Conservation (phyloP, 805 yeast species). For the Candida pini region DNA sequence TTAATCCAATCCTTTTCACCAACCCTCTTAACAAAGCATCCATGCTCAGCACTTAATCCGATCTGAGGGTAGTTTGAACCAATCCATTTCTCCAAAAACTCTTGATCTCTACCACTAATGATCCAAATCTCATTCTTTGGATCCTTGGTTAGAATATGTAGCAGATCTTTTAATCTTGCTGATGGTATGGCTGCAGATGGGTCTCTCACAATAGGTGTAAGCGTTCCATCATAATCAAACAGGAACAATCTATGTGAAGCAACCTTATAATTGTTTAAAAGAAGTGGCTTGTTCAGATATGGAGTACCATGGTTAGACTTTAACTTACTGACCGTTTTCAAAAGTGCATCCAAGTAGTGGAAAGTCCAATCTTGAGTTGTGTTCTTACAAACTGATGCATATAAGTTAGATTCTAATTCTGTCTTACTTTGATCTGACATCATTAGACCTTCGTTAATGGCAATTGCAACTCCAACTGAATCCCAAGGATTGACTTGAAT, state of each 20-base stretch:
- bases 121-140: constrained; percentile 89
- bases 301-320: constrained; percentile 62
- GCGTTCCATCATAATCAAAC: constrained; percentile 96
- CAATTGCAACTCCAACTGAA: constrained; percentile 83
- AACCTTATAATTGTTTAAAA: constrained; percentile 51
- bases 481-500: constrained; percentile 96
- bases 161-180: constrained; percentile 53
- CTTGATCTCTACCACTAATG: constrained; percentile 92
- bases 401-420: constrained; percentile 47
- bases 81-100: constrained; percentile 81
- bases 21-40: constrained; percentile 85
- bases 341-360: constrained; percentile 43
- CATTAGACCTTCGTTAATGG: constrained; percentile 63
- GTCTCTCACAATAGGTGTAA: constrained; percentile 92
- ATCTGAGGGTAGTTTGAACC: constrained; percentile 58
- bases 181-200: constrained; percentile 99
- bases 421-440: constrained; percentile 44
- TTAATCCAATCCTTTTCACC: constrained; percentile 70
- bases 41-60: constrained; percentile 95
- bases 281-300: constrained; percentile 64
- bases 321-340: constrained; percentile 28
- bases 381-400: constrained; percentile 57
- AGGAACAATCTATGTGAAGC: constrained; percentile 72
- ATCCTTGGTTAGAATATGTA: constrained; percentile 61
- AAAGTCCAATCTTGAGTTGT: constrained; percentile 81